Evolutionary conservation across 2,329 filamentous ascomycete genomes (phyloP), one percentile per base, ranked within the genome.

Genomic region (Orbilia ellipsospora): DNA sequence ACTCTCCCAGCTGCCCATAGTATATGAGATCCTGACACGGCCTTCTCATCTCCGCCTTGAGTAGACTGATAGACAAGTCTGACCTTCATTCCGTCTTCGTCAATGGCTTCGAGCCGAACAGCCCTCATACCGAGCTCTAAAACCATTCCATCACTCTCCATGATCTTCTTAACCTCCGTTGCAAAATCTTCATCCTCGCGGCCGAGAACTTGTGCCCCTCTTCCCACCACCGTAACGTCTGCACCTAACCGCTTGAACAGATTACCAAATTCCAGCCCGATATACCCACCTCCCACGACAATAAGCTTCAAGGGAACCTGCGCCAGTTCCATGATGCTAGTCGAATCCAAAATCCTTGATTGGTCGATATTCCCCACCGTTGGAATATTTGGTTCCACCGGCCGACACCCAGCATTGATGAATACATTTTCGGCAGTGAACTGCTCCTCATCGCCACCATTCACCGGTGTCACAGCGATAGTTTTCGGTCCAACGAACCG

Each of bases 241-340:
- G 85, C 82, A 0, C 86, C 86, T 13, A 88, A 80, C 16, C 86
- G 82, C 0, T 83, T 81, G 79, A 87, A 85, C 26, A 87, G 81
- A 79, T 87, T 86, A 1, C 83, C 85, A 74, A 87, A 87, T 77
- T 87, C 86, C 10, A 87, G 80, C 0, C 85, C 86, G 36, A 87
- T 82, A 69, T 86, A 86, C 2, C 86, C 86, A 3, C 86, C 86
- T 0, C 86, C 86, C n/a, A 87, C 73, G 0, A 87, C 83, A 42
- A 87, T 80, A 2, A 87, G 81, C 79, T 86, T 84, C 12, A 81
- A 78, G 1, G 86, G 86, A 10, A 86, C 83, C 12, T 80, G 79
- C 15, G 79, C 82, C 2, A 86, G 80, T 75, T 87, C 85, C 80
- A 84, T 83, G 50, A 86, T 82, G 51, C 82, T 83, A 0, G 84